Evolutionary conservation across 768 basidiomycete species (phyloP).

Genomic region (Leccinum boreale): DNA sequence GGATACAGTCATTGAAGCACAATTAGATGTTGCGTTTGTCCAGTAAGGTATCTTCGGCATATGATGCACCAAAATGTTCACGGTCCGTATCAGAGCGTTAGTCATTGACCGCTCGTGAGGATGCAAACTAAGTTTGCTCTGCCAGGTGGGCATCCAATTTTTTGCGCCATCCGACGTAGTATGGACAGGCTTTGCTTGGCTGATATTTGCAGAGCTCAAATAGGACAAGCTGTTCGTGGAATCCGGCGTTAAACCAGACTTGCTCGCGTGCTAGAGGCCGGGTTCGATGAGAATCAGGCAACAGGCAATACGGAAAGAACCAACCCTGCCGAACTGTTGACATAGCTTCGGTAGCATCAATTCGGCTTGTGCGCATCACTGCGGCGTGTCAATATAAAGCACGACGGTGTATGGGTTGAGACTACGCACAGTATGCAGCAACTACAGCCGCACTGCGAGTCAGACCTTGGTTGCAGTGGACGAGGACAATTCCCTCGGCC

Average conservation of each 20-base stretch:
- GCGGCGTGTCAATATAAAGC: slow-evolving; percentile 7
- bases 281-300: not conserved
- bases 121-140: slow-evolving; percentile 17
- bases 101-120: slow-evolving; percentile 4
- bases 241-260: slow-evolving; percentile 77
- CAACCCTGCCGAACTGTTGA: slow-evolving; percentile 59
- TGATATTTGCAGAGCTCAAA: slow-evolving; percentile 71
- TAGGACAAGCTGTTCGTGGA: slow-evolving; percentile 73
- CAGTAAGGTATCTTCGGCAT: slow-evolving; percentile 12
- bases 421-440: slow-evolving; percentile 67
- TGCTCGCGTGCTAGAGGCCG: slow-evolving; percentile 58
- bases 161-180: slow-evolving; percentile 64
- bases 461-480: slow-evolving; percentile 65
- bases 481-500: slow-evolving; percentile 58
- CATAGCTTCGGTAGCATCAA: slow-evolving; percentile 57
- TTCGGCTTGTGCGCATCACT: slow-evolving; percentile 68
- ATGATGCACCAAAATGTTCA: slow-evolving; percentile 10
- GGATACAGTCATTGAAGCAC: slow-evolving; percentile 13
- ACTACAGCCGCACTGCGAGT: slow-evolving; percentile 69
- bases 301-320: slow-evolving; percentile 5
- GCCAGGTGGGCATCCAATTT: slow-evolving; percentile 49
- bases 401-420: not conserved
- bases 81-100: slow-evolving; percentile 6
- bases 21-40: slow-evolving; percentile 18
- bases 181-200: slow-evolving; percentile 56